phyloP scores from a whole-genome alignment of 139 green algal species.

The Auxenochlorella protothecoides region DNA sequence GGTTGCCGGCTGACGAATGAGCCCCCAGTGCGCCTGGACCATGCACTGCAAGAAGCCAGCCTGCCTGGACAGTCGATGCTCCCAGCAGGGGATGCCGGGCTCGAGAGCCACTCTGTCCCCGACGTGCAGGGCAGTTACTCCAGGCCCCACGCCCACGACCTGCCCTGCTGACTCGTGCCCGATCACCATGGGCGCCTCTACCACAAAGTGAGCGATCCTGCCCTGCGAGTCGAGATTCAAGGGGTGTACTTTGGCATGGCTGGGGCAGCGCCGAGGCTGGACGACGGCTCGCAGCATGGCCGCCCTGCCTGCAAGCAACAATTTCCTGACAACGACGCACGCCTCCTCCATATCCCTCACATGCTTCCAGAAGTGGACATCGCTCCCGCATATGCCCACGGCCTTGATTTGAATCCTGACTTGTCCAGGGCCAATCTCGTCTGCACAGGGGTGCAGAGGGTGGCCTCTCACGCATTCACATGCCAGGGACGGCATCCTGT shows the following conservation, averaged over 20 bases:
- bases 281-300: not conserved
- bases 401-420: conserved; percentile 11
- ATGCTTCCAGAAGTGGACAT: conserved; percentile 34
- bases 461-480: no score
- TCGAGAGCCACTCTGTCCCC: conserved; percentile 32
- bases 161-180: conserved; percentile 29
- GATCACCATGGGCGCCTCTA: conserved; percentile 27
- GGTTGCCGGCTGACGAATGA: no score
- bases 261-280: not conserved
- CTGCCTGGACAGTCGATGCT: conserved; percentile 13
- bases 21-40: no score
- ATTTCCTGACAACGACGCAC: no score
- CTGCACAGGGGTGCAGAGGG: not conserved
- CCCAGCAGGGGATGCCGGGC: conserved; percentile 32
- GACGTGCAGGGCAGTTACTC: not conserved
- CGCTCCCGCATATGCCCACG: conserved; percentile 36
- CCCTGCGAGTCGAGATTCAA: conserved; percentile 5
- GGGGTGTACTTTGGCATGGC: not conserved
- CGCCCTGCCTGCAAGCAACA: no score
- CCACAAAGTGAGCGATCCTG: conserved; percentile 27
- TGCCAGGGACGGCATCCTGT: not conserved
- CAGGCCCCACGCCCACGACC: not conserved
- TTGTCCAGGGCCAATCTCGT: not conserved
- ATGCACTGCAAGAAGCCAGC: not conserved
- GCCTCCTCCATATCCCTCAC: not conserved